phyloP scores from a whole-genome alignment of 495 filamentous ascomycete genomes.

The Ascobolus immersus region DNA sequence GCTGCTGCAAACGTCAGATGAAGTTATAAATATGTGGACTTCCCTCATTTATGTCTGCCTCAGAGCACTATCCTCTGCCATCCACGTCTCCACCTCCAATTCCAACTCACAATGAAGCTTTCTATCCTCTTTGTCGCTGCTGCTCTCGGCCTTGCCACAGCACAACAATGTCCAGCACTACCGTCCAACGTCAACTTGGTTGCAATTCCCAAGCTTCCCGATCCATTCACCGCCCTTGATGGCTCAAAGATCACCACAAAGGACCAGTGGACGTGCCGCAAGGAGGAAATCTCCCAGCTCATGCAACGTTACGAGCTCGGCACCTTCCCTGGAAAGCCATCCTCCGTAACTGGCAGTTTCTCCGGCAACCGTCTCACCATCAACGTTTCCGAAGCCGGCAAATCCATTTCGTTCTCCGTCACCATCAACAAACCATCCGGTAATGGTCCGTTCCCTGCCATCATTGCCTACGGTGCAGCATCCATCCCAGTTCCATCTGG shows the following conservation, averaged over 20 bases:
- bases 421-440: conserved; percentile 17
- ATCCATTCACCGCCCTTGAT: conserved; percentile 25
- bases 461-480: conserved; percentile 23
- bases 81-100: too few relatives aligned
- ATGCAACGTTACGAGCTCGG: conserved; percentile 30
- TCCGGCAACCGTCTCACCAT: conserved; percentile 17
- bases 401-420: conserved; percentile 21
- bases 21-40: too few relatives aligned
- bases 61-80: too few relatives aligned
- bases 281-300: conserved; percentile 25
- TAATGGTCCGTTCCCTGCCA: conserved; percentile 21
- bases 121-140: too few relatives aligned
- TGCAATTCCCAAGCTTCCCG: conserved; percentile 23
- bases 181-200: too few relatives aligned
- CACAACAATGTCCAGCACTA: too few relatives aligned
- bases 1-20: too few relatives aligned
- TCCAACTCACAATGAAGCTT: too few relatives aligned
- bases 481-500: conserved; percentile 23
- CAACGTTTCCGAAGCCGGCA: conserved; percentile 20
- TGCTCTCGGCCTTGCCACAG: too few relatives aligned
- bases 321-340: conserved; percentile 22
- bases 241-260: conserved; percentile 22
- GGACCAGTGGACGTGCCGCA: conserved; percentile 26
- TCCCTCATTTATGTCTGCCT: too few relatives aligned
- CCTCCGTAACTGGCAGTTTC: conserved; percentile 17